phyloP scores from a whole-genome alignment of 495 filamentous ascomycete species.

The Zalerion maritima region DNA sequence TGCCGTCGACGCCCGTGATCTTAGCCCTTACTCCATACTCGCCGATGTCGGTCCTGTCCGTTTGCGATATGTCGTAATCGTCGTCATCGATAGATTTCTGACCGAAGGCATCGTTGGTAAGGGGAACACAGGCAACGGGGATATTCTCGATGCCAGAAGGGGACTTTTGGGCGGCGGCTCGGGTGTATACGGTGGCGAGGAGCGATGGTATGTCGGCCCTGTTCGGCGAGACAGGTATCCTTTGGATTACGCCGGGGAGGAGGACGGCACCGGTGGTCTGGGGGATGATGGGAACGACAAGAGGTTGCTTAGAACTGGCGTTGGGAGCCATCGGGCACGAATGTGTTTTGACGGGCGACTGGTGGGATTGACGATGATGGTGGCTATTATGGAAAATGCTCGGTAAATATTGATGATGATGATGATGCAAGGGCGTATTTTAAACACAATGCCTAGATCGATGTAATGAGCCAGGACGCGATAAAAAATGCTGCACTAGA shows the following conservation, averaged over 20 bases:
- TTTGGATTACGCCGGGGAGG: conserved; percentile 63
- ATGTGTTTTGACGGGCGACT: too few relatives aligned
- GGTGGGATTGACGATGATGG: too few relatives aligned
- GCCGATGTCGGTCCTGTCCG: conserved; percentile 55
- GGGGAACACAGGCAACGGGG: conserved; percentile 68
- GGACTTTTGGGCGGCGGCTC: conserved; percentile 44
- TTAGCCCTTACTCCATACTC: conserved; percentile 63
- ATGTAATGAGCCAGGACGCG: too few relatives aligned
- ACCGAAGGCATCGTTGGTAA: conserved; percentile 54
- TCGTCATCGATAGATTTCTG: conserved; percentile 33
- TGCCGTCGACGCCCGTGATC: conserved; percentile 70
- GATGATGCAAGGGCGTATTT: too few relatives aligned
- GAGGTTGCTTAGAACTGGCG: too few relatives aligned
- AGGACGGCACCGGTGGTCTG: conserved; percentile 61
- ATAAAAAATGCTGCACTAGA: too few relatives aligned
- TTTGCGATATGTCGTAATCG: conserved; percentile 19
- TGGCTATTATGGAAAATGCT: too few relatives aligned
- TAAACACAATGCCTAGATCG: too few relatives aligned
- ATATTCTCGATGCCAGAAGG: conserved; percentile 49
- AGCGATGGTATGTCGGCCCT: conserved; percentile 73
- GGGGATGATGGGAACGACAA: conserved; percentile 55
- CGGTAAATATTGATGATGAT: conserved; percentile 4
- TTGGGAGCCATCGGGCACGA: too few relatives aligned
- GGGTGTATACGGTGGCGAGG: conserved; percentile 59
- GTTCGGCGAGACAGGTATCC: conserved; percentile 55